These are phyloP conservation scores for Hyaloscypha variabilis DNA, from an alignment of 495 filamentous ascomycete genomes.

Conservation along the genomic window DNA sequence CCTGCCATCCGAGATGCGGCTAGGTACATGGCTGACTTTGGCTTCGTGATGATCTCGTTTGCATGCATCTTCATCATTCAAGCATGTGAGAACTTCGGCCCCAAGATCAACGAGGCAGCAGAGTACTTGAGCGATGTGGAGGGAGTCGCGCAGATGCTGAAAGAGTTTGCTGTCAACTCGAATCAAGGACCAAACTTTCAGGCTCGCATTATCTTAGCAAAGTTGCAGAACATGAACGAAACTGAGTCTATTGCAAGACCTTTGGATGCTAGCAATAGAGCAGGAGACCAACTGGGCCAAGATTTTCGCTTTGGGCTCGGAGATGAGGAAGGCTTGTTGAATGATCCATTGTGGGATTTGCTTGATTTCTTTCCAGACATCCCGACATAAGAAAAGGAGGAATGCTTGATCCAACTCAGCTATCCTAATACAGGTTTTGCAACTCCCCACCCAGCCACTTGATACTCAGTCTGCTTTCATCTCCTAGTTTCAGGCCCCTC, in stretches of 20 bases:
- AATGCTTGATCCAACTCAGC: not conserved
- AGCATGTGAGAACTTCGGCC: not conserved
- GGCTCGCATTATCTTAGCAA: not conserved
- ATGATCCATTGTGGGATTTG: not conserved
- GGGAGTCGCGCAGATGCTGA: not conserved
- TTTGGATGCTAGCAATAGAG: not conserved
- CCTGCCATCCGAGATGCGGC: not conserved
- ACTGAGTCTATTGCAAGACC: not conserved
- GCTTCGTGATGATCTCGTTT: not conserved
- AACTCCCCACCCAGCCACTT: no score
- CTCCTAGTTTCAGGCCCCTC: no score
- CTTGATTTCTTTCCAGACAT: constrained; percentile 3
- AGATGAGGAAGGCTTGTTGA: not conserved
- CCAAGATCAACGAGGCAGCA: not conserved
- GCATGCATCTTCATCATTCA: not conserved
- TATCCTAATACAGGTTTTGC: no score
- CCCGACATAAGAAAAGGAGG: not conserved
- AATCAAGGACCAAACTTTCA: not conserved
- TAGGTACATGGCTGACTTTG: constrained; percentile 2
- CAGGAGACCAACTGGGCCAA: not conserved
- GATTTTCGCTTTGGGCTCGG: not conserved
- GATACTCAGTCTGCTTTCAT: no score
- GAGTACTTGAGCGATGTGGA: not conserved
- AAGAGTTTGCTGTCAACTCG: not conserved
- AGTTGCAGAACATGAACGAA: not conserved